Conservation (phyloP, 129 eudicot genomes). For the Artemisia tridentata region DNA sequence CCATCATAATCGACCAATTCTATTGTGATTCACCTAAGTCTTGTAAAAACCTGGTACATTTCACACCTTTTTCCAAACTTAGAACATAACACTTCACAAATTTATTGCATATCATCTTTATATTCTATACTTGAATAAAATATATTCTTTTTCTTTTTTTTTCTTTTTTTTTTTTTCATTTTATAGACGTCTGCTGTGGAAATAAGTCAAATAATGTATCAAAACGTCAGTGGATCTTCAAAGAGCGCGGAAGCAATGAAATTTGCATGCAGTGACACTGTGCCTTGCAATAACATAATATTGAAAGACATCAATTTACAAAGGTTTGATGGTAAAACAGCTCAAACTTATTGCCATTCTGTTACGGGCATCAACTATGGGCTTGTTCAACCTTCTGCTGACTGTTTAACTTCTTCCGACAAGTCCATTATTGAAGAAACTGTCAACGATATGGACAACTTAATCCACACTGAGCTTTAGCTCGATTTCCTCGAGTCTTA, state of each 20-base stretch:
- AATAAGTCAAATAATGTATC: slow-evolving; percentile 83
- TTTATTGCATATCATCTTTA: slow-evolving; percentile 3
- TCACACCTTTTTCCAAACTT: background rate
- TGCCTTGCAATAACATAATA: slow-evolving; percentile 79
- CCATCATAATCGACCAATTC: slow-evolving; percentile 92
- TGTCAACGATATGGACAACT: slow-evolving; percentile 26
- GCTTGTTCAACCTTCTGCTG: slow-evolving; percentile 69
- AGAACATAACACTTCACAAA: slow-evolving; percentile 5
- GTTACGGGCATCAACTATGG: slow-evolving; percentile 69
- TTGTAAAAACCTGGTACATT: slow-evolving; percentile 75
- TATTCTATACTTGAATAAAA: background rate
- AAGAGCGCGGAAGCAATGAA: slow-evolving; percentile 68
- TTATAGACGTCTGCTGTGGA: slow-evolving; percentile 82
- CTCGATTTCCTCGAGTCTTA: slow-evolving; percentile 31
- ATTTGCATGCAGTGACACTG: slow-evolving; percentile 85
- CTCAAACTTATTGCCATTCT: slow-evolving; percentile 72
- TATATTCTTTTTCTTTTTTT: background rate
- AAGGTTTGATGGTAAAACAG: slow-evolving; percentile 58
- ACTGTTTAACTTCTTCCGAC: slow-evolving; percentile 69
- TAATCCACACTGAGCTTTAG: slow-evolving; percentile 79
- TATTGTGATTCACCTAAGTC: slow-evolving; percentile 88
- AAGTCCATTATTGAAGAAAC: slow-evolving; percentile 34
- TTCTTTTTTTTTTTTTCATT: slow-evolving; percentile 6
- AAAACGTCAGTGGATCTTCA: slow-evolving; percentile 80
- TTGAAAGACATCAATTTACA: slow-evolving; percentile 62